Percentiles rank a stretch among this genome's conserved stretches.
Conservation (phyloP, 2,329 filamentous ascomycete genomes). For the Chalara sp. region DNA sequence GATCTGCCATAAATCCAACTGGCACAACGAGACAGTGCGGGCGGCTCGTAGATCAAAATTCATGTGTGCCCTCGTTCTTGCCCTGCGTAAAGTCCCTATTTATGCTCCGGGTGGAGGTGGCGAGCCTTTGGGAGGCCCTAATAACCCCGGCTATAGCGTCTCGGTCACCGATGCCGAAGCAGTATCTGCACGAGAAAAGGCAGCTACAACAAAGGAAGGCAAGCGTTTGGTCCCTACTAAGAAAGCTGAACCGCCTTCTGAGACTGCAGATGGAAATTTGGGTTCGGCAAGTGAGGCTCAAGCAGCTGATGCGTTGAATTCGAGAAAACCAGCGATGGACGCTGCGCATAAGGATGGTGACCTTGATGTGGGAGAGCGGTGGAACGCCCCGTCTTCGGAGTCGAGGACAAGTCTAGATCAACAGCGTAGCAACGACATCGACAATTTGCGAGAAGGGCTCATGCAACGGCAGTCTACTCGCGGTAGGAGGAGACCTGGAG, state of each 20-base stretch:
- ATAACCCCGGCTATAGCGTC: conserved; percentile 78
- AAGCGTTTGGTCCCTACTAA: conserved; percentile 54
- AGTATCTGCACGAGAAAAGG: conserved; percentile 51
- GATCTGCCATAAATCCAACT: conserved; percentile 89
- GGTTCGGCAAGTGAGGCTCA: conserved; percentile 27
- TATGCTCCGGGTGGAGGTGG: conserved; percentile 69
- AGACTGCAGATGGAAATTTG: conserved; percentile 1
- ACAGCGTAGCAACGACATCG: conserved; percentile 15
- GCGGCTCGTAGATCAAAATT: conserved; percentile 85
- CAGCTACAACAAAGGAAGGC: conserved; percentile 53
- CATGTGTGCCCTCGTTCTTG: conserved; percentile 85
- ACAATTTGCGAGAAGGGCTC: conserved; percentile 16
- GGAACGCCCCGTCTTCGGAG: conserved; percentile 1
- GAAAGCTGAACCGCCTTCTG: conserved; percentile 2
- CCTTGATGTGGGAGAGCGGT: not conserved
- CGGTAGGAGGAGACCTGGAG: conserved; percentile 22
- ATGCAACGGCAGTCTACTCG: conserved; percentile 23
- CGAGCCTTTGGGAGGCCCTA: conserved; percentile 54
- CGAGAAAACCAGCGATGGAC: conserved; percentile 15
- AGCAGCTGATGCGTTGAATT: conserved; percentile 35
- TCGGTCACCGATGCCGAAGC: conserved; percentile 65
- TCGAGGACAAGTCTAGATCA: conserved; percentile 5
- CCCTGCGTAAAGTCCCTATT: conserved; percentile 82
- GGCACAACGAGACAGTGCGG: conserved; percentile 80
- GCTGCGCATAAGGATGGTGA: conserved; percentile 27